Conservation (phyloP, 2,329 filamentous ascomycete species). For the Epichloe glyceriae region DNA sequence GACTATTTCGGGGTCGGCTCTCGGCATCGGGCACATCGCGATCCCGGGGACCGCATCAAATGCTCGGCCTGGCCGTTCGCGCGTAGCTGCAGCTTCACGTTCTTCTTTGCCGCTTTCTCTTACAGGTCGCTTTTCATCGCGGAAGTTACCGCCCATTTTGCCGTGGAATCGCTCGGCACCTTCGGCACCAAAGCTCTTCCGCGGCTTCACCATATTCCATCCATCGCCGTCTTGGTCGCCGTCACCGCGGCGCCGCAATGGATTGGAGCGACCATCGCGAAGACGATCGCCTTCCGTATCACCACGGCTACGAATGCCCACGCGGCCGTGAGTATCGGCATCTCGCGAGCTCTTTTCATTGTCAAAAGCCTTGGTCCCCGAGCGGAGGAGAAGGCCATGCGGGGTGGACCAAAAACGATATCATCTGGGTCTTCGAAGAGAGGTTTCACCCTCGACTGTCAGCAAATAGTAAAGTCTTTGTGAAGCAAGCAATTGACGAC, state of each 20-base stretch:
- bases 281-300: constrained; percentile 39
- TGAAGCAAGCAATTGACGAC: not conserved
- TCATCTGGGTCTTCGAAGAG: constrained; percentile 52
- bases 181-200: constrained; percentile 61
- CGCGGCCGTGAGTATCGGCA: constrained; percentile 41
- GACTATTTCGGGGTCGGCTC: constrained; percentile 47
- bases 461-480: not conserved
- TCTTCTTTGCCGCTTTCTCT: constrained; percentile 38
- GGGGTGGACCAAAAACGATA: constrained; percentile 73
- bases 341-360: constrained; percentile 42
- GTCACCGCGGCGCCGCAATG: constrained; percentile 40
- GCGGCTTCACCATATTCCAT: constrained; percentile 62
- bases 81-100: constrained; percentile 36
- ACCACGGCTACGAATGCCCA: constrained; percentile 39
- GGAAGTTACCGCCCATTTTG: constrained; percentile 42
- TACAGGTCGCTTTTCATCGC: constrained; percentile 29
- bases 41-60: constrained; percentile 39
- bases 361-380: constrained; percentile 41
- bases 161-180: constrained; percentile 59
- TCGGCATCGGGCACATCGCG: constrained; percentile 41
- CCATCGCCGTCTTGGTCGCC: constrained; percentile 53
- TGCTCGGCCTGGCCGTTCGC: constrained; percentile 32
- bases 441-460: not conserved
- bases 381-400: constrained; percentile 68
- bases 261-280: constrained; percentile 33